Evolutionary conservation across 1,139 yeast genomes (phyloP), one percentile per base, ranked within the genome.

Genomic region (Oligophagozyma castellii): DNA sequence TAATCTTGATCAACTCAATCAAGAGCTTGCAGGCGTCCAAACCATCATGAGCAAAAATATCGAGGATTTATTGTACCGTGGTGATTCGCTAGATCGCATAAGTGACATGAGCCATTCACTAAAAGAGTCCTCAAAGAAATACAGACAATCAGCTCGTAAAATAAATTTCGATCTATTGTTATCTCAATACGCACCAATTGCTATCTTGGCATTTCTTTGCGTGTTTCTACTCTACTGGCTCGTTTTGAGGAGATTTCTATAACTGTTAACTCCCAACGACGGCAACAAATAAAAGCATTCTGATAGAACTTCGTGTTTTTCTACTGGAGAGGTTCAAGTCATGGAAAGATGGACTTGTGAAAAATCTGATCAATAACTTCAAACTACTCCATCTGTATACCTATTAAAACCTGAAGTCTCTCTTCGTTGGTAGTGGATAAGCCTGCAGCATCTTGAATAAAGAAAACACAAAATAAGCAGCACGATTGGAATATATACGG

Each of bases 21-120:
- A 71, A 29, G 98, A 92, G 46, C 63, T 89, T 42, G 84, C 80
- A 29, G 98, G 92, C 45, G 98, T 92, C 28, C 84, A 89, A 43
- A 73, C 80, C 43, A 93, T 89, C 35, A 81, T 89, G 94, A 83
- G 94, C 34, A 86, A 86, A 46, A 89, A 89, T 54, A 89, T 89
- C 34, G 96, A 89, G 52, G 98, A 89, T 53, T 61, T 89, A 44
- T 64, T 89, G 27, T 86, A 89, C 56, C 68, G 99, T 48, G 99
- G 99, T 8, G 96, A 89, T 49, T 77, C 89, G 10, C 67, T 89
- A 43, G 96, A 89, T 55, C 75, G 72, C 40, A 81, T 89, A 93
- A 74, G 84, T 38, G 95, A 89, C 51, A 65, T 89, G 50, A 80
- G 94, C 19, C 71, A 78, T 13, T 69, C 76, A 29, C 66, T 89